Evolutionary conservation across 768 basidiomycete species (phyloP).

Genomic region (Coprinopsis marcescibilis): DNA sequence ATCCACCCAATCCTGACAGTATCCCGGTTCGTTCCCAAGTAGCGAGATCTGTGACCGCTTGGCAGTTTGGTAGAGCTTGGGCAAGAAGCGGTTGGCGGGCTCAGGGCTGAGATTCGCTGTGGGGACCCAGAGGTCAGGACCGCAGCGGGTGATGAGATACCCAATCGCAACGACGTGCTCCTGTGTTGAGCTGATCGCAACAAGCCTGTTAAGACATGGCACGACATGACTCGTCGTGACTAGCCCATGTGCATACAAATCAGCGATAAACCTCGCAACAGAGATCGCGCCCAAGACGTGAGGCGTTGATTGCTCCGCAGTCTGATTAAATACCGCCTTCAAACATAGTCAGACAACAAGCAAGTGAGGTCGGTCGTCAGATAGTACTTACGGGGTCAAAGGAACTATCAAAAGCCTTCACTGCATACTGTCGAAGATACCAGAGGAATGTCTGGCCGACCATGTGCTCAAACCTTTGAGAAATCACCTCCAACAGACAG

Average conservation of each 20-base stretch:
- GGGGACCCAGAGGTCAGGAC: conserved; percentile 4
- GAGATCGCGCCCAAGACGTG: background rate
- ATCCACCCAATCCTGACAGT: background rate
- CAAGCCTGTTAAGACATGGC: background rate
- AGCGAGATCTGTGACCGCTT: background rate
- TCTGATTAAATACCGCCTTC: background rate
- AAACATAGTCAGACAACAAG: background rate
- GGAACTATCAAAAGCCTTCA: conserved; percentile 3
- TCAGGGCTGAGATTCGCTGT: background rate
- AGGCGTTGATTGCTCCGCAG: background rate
- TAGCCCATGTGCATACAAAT: conserved; percentile 2
- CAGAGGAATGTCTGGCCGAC: background rate
- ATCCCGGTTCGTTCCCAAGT: background rate
- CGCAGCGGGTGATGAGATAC: background rate
- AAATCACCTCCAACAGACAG: background rate
- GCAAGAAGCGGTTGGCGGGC: background rate
- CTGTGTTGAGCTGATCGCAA: background rate
- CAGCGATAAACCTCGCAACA: conserved; percentile 4
- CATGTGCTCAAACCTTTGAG: background rate
- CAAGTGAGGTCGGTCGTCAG: no score
- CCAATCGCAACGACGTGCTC: conserved; percentile 7
- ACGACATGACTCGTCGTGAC: background rate
- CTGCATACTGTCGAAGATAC: background rate
- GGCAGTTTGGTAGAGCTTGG: background rate
- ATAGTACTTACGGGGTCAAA: conserved; percentile 4